Evolutionary conservation across 164 flowering plant species (phyloP).

Genomic region (Akebia trifoliata): DNA sequence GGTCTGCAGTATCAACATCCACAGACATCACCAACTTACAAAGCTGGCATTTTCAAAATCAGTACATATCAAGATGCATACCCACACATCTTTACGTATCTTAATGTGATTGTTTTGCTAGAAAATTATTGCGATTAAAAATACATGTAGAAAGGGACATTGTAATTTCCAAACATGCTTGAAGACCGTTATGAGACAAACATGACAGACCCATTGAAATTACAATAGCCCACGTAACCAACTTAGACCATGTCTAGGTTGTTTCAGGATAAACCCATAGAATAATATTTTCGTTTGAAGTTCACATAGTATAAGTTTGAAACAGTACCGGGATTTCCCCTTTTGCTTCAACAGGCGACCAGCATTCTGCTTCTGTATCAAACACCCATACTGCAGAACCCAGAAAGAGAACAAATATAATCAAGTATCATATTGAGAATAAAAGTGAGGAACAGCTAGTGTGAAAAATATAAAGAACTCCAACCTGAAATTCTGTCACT

Average conservation of each 20-base stretch:
- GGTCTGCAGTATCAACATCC: too few species aligned
- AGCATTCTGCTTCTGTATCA: conserved; percentile 86
- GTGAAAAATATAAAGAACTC: conserved; percentile 5
- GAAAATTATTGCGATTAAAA: too few species aligned
- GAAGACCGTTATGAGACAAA: not conserved
- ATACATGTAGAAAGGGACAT: too few species aligned
- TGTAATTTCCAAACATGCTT: not conserved
- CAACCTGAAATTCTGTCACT: conserved; percentile 79
- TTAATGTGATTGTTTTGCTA: too few species aligned
- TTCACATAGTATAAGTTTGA: conserved; percentile 4
- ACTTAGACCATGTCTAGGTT: not conserved
- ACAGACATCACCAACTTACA: too few species aligned
- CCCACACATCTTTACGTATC: too few species aligned
- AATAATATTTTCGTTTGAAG: not conserved
- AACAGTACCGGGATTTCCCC: conserved; percentile 86
- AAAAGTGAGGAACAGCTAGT: not conserved
- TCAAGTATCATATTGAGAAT: not conserved
- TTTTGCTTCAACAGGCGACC: conserved; percentile 92
- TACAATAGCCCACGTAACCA: not conserved
- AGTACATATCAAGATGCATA: too few species aligned
- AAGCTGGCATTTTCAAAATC: too few species aligned
- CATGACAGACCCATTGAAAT: not conserved
- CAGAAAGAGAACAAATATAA: conserved; percentile 10
- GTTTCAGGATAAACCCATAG: not conserved
- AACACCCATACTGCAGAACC: conserved; percentile 77